These are phyloP conservation scores for Pinguiococcus pyrenoidosus DNA, from an alignment of 108 stramenopile species.

Conservation along the genomic window DNA sequence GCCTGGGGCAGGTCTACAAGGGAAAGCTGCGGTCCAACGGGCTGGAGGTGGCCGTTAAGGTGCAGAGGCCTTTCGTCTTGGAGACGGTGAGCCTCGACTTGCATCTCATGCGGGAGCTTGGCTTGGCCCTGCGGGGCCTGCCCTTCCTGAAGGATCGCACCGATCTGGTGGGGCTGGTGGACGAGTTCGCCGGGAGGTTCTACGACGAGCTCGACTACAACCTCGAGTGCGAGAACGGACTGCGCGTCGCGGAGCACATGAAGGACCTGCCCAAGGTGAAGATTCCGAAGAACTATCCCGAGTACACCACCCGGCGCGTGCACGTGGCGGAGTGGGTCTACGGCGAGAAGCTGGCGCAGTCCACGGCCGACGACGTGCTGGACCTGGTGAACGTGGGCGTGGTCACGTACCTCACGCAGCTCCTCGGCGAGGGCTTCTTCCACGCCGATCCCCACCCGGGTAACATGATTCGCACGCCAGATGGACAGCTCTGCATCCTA, in stretches of 20 bases:
- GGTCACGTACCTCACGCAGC: slow-evolving; percentile 77
- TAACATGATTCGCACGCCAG: slow-evolving; percentile 77
- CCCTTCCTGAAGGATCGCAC: slow-evolving; percentile 44
- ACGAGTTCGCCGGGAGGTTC: slow-evolving; percentile 80
- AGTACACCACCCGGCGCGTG: slow-evolving; percentile 67
- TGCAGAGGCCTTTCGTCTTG: slow-evolving; percentile 63
- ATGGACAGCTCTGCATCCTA: slow-evolving; percentile 75
- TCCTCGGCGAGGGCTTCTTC: slow-evolving; percentile 71
- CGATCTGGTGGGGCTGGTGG: slow-evolving; percentile 73
- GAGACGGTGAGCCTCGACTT: slow-evolving; percentile 82
- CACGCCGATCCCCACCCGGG: slow-evolving; percentile 61
- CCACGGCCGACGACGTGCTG: slow-evolving; percentile 73
- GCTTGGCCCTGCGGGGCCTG: slow-evolving; percentile 53
- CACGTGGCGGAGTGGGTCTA: slow-evolving; percentile 92
- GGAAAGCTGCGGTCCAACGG: slow-evolving; percentile 54
- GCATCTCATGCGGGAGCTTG: slow-evolving; percentile 65
- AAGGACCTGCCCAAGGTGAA: slow-evolving; percentile 59
- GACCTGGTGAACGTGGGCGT: slow-evolving; percentile 82
- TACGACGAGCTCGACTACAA: slow-evolving; percentile 89
- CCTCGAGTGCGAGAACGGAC: slow-evolving; percentile 71
- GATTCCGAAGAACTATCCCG: slow-evolving; percentile 69
- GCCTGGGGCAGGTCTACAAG: slow-evolving; percentile 77
- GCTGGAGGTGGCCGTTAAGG: slow-evolving; percentile 74
- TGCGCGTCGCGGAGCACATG: slow-evolving; percentile 65
- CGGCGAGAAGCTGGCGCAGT: slow-evolving; percentile 77